These are phyloP conservation scores for Oemleria cerasiformis DNA, from an alignment of 306 rosid species.

Conservation along the genomic window DNA sequence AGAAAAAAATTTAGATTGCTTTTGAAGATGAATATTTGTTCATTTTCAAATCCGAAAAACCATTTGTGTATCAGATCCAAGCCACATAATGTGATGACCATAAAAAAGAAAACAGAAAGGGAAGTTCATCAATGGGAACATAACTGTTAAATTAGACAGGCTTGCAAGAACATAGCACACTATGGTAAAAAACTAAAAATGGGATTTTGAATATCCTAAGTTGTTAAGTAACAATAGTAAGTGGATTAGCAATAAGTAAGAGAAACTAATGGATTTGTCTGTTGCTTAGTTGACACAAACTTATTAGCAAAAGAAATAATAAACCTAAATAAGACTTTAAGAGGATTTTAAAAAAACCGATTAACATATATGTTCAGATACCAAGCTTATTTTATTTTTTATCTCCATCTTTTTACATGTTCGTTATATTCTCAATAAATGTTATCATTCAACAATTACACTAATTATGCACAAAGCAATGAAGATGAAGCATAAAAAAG, in stretches of 20 bases:
- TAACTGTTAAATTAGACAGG: neutral
- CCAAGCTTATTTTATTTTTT: neutral
- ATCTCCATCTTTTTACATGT: neutral
- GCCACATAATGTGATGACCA: neutral
- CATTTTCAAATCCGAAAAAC: neutral
- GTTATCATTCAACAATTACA: neutral
- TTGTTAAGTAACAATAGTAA: too few relatives aligned
- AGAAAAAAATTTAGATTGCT: neutral
- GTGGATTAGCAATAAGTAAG: neutral
- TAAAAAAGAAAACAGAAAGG: neutral
- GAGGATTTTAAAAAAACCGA: neutral
- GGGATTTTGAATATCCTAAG: neutral
- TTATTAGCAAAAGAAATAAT: too few relatives aligned
- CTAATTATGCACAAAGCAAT: neutral
- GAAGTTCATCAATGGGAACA: neutral
- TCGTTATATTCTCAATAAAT: neutral
- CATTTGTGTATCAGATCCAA: neutral
- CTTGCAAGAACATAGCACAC: neutral
- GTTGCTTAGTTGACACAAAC: neutral
- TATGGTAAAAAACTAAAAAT: neutral
- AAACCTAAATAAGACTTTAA: neutral
- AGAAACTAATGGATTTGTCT: neutral
- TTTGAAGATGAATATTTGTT: neutral
- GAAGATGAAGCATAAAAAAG: constrained; percentile 17
- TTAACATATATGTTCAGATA: neutral